phyloP scores from a whole-genome alignment of 139 green algal genomes.

The Penium margaritaceum region DNA sequence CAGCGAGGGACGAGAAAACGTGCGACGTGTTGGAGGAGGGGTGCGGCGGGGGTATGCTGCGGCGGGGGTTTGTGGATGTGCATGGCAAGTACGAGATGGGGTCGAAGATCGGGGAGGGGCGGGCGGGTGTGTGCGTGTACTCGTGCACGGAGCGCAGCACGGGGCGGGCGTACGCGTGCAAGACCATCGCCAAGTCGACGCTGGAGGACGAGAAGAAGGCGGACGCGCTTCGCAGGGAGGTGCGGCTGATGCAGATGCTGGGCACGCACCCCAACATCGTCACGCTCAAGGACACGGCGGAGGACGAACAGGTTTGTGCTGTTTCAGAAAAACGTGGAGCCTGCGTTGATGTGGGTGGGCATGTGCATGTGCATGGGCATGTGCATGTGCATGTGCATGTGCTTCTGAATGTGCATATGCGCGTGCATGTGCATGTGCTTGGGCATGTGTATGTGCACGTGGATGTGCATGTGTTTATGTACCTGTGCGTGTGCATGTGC shows the following conservation, averaged over 20 bases:
- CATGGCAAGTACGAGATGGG: not conserved
- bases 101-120: constrained; percentile 3
- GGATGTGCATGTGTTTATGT: too few species aligned
- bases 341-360: too few species aligned
- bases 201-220: constrained; percentile 7
- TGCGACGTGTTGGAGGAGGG: too few species aligned
- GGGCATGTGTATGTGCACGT: too few species aligned
- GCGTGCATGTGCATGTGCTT: too few species aligned
- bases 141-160: not conserved
- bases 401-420: too few species aligned
- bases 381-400: too few species aligned
- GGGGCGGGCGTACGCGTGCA: not conserved
- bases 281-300: not conserved
- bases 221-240: not conserved
- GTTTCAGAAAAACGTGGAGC: too few species aligned
- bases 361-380: too few species aligned
- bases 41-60: not conserved
- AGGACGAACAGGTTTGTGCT: not conserved
- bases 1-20: too few species aligned
- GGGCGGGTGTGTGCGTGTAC: constrained; percentile 1
- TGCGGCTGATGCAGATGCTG: constrained; percentile 4
- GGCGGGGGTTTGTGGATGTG: not conserved
- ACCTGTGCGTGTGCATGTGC: too few species aligned
- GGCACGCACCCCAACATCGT: not conserved
- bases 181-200: constrained; percentile 1